Conservation (phyloP, 2,329 filamentous ascomycete species). For the Aciculosporium take region DNA sequence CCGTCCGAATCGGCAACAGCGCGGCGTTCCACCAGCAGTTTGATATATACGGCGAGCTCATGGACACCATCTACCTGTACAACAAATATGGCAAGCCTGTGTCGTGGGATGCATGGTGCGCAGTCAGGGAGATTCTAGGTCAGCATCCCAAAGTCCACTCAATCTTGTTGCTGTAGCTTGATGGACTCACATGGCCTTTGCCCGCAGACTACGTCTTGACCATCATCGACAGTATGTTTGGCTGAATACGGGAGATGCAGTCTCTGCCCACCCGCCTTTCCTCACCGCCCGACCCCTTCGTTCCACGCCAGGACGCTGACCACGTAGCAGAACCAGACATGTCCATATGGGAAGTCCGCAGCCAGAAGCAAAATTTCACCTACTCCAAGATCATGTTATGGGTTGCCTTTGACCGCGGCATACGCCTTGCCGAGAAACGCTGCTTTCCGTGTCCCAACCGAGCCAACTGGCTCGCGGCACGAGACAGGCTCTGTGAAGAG, state of each 20-base stretch:
- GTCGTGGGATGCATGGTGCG: conserved; percentile 63
- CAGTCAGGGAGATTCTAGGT: conserved; percentile 52
- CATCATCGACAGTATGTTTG: conserved; percentile 39
- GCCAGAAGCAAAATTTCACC: conserved; percentile 60
- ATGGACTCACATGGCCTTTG: neutral
- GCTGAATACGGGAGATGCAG: neutral
- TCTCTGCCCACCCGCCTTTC: no score
- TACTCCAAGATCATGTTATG: conserved; percentile 78
- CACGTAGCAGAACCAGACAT: conserved; percentile 47
- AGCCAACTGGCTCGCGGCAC: conserved; percentile 47
- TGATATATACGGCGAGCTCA: conserved; percentile 66
- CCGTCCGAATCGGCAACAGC: conserved; percentile 64
- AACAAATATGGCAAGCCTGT: conserved; percentile 69
- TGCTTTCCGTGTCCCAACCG: conserved; percentile 62
- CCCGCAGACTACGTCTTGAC: conserved; percentile 50
- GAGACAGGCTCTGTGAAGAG: conserved; percentile 58
- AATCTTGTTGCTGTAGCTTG: no score
- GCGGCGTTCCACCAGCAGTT: conserved; percentile 65
- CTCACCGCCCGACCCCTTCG: neutral
- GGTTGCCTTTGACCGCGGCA: conserved; percentile 64
- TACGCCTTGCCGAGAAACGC: conserved; percentile 61
- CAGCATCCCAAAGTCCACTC: conserved; percentile 1
- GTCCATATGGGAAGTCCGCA: conserved; percentile 74
- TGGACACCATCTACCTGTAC: conserved; percentile 65
- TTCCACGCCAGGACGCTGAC: neutral